Base-by-base conservation (phyloP, 2,329 filamentous ascomycete species). In the Ophiostoma quercus region DNA sequence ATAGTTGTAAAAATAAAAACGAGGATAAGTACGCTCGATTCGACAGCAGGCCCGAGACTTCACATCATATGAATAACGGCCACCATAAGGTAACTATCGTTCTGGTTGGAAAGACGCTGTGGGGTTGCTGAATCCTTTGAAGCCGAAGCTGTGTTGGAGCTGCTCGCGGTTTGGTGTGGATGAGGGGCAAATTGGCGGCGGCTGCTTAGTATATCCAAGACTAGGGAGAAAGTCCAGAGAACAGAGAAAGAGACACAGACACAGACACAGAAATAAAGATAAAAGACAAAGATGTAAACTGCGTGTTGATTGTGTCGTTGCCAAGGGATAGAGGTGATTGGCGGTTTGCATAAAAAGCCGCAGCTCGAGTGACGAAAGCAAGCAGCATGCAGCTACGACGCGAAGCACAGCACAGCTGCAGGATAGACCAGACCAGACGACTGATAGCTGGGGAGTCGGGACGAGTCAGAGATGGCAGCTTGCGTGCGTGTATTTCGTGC, bases 101-200 rank as follows among this genome's bases (percentile, higher is more conserved):
- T 2, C 9, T 22, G 60, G n/a, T 14, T 65, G 62, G 37, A 37
- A 65, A 63, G 62, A 65, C 32, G 22, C 6, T 65, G 62, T 65
- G 62, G 62, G 62, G 62, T 65, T 39, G 32, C 16, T 19, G 19
- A 41, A 39, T 65, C 62, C 62, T 65, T 65, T 41, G 62, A 65
- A 63, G 60, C 60, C n/a, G 22, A 57, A 57, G 51, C 51, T 57
- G 51, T 63, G 60, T 37, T 63, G 60, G 29, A 37, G 57, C 57
- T 62, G 60, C 60, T 63, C n/a, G 5, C 25, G 60, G 29, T 63
- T 12, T 19, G 32, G 34, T 39, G 34, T 65, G 32, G 62, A 7
- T 65, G 62, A 65, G 62, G 62, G 62, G 62, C 62, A 39, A 57
- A 25, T 57, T 57, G 22, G 22, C 51, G 32, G 29, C 29, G 60